Conservation (phyloP, 1,139 yeast genomes). For the Nakaseomyces uthaithaninus region DNA sequence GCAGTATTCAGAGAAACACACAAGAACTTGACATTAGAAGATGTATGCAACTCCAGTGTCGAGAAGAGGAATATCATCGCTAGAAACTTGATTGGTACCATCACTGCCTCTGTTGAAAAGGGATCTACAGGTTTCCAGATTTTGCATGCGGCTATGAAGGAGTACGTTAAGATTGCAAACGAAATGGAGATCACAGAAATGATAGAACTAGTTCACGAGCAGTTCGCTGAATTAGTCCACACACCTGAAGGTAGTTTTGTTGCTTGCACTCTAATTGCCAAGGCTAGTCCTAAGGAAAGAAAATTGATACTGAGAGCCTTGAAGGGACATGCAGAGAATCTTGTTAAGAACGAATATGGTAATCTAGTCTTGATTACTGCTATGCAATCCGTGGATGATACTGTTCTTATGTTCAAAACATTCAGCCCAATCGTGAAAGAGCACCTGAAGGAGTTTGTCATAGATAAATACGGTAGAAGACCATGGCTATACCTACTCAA, state of each 20-base stretch:
- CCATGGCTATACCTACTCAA: constrained; percentile 76
- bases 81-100: constrained; percentile 71
- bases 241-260: constrained; percentile 92
- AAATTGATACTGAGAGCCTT: constrained; percentile 64
- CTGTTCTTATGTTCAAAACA: constrained; percentile 70
- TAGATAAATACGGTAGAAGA: constrained; percentile 76
- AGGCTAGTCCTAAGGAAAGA: constrained; percentile 89
- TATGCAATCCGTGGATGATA: constrained; percentile 87
- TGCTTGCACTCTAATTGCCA: constrained; percentile 70
- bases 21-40: constrained; percentile 51
- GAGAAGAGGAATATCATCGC: constrained; percentile 77
- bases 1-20: constrained; percentile 82
- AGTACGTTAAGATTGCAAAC: constrained; percentile 63
- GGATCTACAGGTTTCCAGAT: constrained; percentile 96
- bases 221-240: constrained; percentile 89
- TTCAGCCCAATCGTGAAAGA: constrained; percentile 56
- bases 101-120: constrained; percentile 84
- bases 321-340: constrained; percentile 62
- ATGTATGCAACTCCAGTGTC: constrained; percentile 59
- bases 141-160: constrained; percentile 92
- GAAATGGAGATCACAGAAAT: constrained; percentile 69
- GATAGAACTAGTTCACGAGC: constrained; percentile 76
- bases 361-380: constrained; percentile 70
- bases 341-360: constrained; percentile 81
- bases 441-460: constrained; percentile 48